These are phyloP conservation scores for Ramularia collo-cygni DNA, from an alignment of 2,329 filamentous ascomycete species.

Conservation along the genomic window DNA sequence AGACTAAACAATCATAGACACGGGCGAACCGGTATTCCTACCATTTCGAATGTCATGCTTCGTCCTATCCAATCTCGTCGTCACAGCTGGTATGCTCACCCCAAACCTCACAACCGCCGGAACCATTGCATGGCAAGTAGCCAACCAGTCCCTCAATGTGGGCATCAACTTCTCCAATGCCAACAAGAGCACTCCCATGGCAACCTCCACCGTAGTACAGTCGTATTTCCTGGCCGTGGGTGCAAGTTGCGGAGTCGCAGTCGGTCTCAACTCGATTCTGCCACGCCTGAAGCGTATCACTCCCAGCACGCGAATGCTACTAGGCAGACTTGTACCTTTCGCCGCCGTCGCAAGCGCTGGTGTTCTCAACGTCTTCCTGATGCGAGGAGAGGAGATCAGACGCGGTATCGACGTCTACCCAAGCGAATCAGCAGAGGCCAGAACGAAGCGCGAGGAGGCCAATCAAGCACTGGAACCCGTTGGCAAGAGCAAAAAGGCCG, in stretches of 20 bases:
- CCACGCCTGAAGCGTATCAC: conserved; percentile 72
- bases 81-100: conserved; percentile 95
- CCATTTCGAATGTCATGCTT: conserved; percentile 98
- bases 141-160: conserved; percentile 96
- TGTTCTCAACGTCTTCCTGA: conserved; percentile 90
- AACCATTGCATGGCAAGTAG: conserved; percentile 87
- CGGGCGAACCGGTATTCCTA: conserved; percentile 81
- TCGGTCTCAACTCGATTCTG: conserved; percentile 85
- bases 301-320: conserved; percentile 66
- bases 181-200: conserved; percentile 91
- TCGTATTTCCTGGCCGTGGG: conserved; percentile 89
- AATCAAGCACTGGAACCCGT: conserved; percentile 46
- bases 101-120: conserved; percentile 77
- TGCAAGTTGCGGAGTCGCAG: conserved; percentile 86
- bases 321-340: conserved; percentile 87
- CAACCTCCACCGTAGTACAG: conserved; percentile 70
- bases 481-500: conserved; percentile 82
- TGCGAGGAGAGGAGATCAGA: conserved; percentile 93
- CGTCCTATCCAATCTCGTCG: conserved; percentile 85
- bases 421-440: conserved; percentile 63
- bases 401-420: conserved; percentile 90
- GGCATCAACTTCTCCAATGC: conserved; percentile 97
- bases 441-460: conserved; percentile 44
- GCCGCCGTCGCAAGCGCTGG: conserved; percentile 89
- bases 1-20: conserved; percentile 54